Conservation (phyloP, 148 eudicot species). For the Suaeda aralocaspica region DNA sequence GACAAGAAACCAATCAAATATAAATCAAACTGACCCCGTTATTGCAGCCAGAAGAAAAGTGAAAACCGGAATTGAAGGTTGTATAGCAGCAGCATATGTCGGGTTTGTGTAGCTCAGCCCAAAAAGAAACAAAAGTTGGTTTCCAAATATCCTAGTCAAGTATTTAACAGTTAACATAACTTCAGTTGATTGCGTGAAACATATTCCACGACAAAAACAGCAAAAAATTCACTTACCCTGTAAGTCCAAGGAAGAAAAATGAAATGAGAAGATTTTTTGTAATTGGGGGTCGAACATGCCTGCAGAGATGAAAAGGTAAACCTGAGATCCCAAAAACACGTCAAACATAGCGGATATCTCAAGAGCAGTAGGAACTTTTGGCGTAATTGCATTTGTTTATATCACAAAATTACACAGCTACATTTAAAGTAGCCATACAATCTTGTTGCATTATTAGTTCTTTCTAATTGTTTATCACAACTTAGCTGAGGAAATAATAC, state of each 20-base stretch:
- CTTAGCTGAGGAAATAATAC: not conserved
- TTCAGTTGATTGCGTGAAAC: not conserved
- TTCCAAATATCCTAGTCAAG: constrained; percentile 75
- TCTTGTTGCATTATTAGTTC: not conserved
- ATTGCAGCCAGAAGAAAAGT: constrained; percentile 74
- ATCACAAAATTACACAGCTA: not conserved
- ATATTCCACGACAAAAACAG: not conserved
- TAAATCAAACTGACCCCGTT: constrained; percentile 74
- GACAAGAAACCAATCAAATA: constrained; percentile 3
- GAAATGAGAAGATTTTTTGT: constrained; percentile 49
- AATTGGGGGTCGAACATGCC: constrained; percentile 69
- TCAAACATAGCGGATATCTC: not conserved
- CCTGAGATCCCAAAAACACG: not conserved
- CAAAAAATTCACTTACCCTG: constrained; percentile 56
- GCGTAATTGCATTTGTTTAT: not conserved
- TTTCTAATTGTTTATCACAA: not conserved
- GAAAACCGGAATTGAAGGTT: constrained; percentile 95
- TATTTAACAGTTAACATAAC: constrained; percentile 10
- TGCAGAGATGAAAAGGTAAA: constrained; percentile 32
- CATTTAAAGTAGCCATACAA: not conserved
- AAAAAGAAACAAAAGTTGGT: constrained; percentile 90
- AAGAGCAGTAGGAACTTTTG: not conserved
- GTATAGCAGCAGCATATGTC: constrained; percentile 92
- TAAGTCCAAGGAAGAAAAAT: constrained; percentile 81
- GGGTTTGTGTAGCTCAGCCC: constrained; percentile 97